Evolutionary conservation across 768 basidiomycete species (phyloP).

Genomic region (Heimioporus sp.): DNA sequence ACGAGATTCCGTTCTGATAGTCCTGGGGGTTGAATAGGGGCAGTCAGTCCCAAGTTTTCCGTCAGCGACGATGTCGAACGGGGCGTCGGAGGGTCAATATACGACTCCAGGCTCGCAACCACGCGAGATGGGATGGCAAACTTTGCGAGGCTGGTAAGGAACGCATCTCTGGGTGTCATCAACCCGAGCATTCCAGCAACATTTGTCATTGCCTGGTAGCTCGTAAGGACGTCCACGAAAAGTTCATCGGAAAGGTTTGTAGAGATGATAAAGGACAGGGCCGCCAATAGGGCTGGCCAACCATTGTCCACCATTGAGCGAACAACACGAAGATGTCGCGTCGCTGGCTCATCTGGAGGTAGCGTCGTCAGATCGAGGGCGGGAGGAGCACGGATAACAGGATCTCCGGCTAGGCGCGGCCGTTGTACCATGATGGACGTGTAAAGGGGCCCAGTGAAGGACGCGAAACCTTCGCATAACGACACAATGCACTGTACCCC

Average conservation of each 20-base stretch:
- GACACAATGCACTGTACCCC: slow-evolving; percentile 86
- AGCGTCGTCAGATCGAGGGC: slow-evolving; percentile 63
- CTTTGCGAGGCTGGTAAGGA: slow-evolving; percentile 87
- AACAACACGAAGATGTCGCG: slow-evolving; percentile 60
- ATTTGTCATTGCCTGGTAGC: slow-evolving; percentile 81
- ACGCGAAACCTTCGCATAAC: slow-evolving; percentile 81
- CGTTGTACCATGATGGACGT: slow-evolving; percentile 65
- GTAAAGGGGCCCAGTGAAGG: slow-evolving; percentile 75
- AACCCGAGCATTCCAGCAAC: slow-evolving; percentile 89
- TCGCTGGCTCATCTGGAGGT: slow-evolving; percentile 50
- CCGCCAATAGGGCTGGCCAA: slow-evolving; percentile 92
- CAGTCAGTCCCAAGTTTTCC: slow-evolving; percentile 64
- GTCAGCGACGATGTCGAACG: slow-evolving; percentile 56
- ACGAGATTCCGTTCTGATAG: slow-evolving; percentile 89
- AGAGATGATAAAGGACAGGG: slow-evolving; percentile 83
- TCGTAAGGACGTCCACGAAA: slow-evolving; percentile 81
- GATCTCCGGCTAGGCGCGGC: slow-evolving; percentile 59
- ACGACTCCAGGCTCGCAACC: slow-evolving; percentile 76
- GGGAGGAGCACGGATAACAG: slow-evolving; percentile 67
- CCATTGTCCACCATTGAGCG: slow-evolving; percentile 79
- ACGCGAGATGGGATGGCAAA: slow-evolving; percentile 89
- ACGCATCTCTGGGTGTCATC: slow-evolving; percentile 86
- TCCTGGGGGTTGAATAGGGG: slow-evolving; percentile 58
- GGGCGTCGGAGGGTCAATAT: slow-evolving; percentile 54
- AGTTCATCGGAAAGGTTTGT: slow-evolving; percentile 92